Evolutionary conservation across 306 rosid genomes (phyloP), one percentile per base, ranked within the genome.

Genomic region (Dryas drummondii): DNA sequence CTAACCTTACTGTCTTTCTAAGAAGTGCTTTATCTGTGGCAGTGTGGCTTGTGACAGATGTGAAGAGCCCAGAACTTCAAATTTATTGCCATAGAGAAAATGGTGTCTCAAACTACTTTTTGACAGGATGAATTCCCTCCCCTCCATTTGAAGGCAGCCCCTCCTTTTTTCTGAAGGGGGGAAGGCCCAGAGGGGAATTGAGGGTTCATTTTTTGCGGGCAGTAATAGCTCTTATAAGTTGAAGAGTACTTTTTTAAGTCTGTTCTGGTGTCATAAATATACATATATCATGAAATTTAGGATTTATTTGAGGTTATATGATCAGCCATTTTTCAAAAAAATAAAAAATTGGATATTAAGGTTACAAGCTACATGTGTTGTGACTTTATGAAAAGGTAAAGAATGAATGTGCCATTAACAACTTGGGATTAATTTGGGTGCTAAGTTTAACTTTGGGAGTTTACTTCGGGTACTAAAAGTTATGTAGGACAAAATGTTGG

Each of bases 41-140:
- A 22, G 22, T 71, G 74, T 8, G 48, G 15, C 63, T 79, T 63
- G 4, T 16, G 26, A 52, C 46, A 68, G 17, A 62, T 75, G 26
- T n/a, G 44, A 45, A 53, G 22, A 7, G 19, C 60, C 45, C 11
- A 17, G 27, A 37, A 64, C 65, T 49, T 69, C 55, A 51, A 75
- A 76, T 79, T 83, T 69, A 56, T 66, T 80, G 75, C 51, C 53
- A n/a, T 17, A 27, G 37, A 7, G 17, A 50, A 46, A 66, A 27
- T 55, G 22, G 47, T 3, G 42, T 53, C 26, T 12, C 32, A 61
- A 2, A 16, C 48, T 9, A 45, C 22, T 16, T 60, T 70, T 42
- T 50, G 40, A 57, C 19, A 44, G 70, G 75, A 69, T 46, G 62
- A 47, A 2, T 57, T 22, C 53, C 65, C 69, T 40, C 46, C 65